Evolutionary conservation across 2,329 filamentous ascomycete genomes (phyloP), one percentile per base, ranked within the genome.

Genomic region (Colletotrichum cereale): DNA sequence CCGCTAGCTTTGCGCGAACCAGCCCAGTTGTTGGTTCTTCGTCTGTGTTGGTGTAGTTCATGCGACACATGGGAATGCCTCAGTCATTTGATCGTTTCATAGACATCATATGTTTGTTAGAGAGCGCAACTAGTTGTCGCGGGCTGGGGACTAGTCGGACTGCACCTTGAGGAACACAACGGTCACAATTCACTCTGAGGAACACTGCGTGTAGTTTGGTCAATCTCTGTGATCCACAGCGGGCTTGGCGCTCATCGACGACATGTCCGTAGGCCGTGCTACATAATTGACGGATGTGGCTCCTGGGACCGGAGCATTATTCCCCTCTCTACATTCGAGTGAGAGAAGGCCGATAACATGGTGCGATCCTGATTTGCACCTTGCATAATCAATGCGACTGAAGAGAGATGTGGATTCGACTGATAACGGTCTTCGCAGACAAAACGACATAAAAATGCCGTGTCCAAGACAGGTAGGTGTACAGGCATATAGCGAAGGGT

Each of bases 11-110:
- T 29, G 34, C 6, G n/a, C 14, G 26, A 53, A 38, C 16, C 26
- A 55, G 18, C 34, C 48, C 16, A 26, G 36, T 44, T 5, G 36
- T 18, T 24, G 21, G 47, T 63, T 44, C 48, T 44, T 14, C 14
- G n/a, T 44, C 38, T 38, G 34, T 14, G 18, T 31, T n/a, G 18
- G 26, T 12, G 14, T 24, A 36, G 48, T 55, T 55, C 50, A 26
- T 38, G 26, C 61, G 26, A 44, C 7, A 44, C 48, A 44, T 63
- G 38, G 36, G 11, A 4, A 63, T 53, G 24, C 26, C 36, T 34
- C 61, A 44, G 26, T 55, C 61, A 63, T 42, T 55, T 63, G 61
- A 63, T 21, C 61, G 24, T 11, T 52, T 52, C 24, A 16, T 34
- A 31, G 21, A 12, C 36, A 53, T 34, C 48, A 31, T 63, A 42